phyloP scores from a whole-genome alignment of 306 rosid genomes.

The Citrullus amarus region DNA sequence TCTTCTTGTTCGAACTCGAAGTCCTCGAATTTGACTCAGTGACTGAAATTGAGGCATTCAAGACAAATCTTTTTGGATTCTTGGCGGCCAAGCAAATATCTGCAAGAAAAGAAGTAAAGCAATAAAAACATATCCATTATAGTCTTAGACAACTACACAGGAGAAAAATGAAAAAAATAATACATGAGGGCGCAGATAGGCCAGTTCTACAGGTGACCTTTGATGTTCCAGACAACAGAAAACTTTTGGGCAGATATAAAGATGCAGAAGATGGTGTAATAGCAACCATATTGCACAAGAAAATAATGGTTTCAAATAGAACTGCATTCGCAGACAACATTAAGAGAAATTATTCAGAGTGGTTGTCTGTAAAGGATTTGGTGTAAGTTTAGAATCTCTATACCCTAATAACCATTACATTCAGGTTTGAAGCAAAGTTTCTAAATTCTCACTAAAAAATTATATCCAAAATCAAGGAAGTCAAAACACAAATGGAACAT shows the following conservation, averaged over 20 bases:
- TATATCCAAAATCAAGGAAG: neutral
- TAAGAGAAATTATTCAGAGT: neutral
- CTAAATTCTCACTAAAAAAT: neutral
- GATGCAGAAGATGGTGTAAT: neutral
- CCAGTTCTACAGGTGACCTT: neutral
- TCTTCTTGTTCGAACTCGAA: conserved; percentile 13
- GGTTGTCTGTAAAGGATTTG: neutral
- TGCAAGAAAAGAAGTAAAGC: conserved; percentile 8
- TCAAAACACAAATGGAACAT: neutral
- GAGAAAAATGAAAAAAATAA: neutral
- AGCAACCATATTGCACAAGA: neutral
- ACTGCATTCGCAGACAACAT: neutral
- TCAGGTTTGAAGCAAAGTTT: neutral
- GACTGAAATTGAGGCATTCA: conserved; percentile 26
- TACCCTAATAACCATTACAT: neutral
- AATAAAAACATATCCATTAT: neutral
- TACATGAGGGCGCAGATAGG: neutral
- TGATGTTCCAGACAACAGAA: neutral
- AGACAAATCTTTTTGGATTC: conserved; percentile 26
- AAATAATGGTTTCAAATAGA: neutral
- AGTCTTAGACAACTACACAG: neutral
- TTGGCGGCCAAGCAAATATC: conserved; percentile 16
- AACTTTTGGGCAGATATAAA: neutral
- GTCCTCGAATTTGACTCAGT: conserved; percentile 13
- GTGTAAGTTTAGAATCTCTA: neutral